Conservation (phyloP, 129 eudicot genomes). For the Tagetes erecta region DNA sequence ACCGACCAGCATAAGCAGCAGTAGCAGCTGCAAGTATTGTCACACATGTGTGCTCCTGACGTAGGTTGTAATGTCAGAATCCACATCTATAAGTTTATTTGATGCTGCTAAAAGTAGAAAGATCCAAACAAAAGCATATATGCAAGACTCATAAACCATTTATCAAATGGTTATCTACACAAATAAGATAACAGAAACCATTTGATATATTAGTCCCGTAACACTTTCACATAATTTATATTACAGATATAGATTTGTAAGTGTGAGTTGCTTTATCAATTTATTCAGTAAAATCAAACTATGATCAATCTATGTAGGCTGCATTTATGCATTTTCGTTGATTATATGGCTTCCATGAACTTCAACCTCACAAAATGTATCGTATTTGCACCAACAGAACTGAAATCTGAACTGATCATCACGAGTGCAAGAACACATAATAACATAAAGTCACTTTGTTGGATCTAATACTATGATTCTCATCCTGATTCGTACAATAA, state of each 20-base stretch:
- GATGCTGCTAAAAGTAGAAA: background rate
- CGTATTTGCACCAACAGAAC: background rate
- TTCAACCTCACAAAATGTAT: background rate
- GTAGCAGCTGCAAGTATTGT: constrained; percentile 70
- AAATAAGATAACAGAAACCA: no score
- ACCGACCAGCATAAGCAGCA: constrained; percentile 67
- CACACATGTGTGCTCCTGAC: constrained; percentile 55
- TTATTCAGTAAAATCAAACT: background rate
- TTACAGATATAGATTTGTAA: no score
- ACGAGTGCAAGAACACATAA: background rate
- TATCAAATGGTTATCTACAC: no score
- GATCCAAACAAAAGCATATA: background rate
- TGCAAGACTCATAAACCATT: background rate
- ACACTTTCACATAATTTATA: no score
- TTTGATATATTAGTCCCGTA: no score
- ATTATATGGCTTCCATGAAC: background rate
- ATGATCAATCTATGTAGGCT: background rate
- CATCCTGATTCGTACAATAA: no score
- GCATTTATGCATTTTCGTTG: background rate
- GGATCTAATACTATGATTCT: background rate
- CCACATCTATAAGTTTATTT: background rate
- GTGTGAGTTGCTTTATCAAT: no score
- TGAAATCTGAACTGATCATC: background rate
- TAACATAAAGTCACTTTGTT: background rate
- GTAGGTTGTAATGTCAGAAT: constrained; percentile 18